Evolutionary conservation across 352 stramenopile species (phyloP).

Genomic region (Phytophthora syringae): DNA sequence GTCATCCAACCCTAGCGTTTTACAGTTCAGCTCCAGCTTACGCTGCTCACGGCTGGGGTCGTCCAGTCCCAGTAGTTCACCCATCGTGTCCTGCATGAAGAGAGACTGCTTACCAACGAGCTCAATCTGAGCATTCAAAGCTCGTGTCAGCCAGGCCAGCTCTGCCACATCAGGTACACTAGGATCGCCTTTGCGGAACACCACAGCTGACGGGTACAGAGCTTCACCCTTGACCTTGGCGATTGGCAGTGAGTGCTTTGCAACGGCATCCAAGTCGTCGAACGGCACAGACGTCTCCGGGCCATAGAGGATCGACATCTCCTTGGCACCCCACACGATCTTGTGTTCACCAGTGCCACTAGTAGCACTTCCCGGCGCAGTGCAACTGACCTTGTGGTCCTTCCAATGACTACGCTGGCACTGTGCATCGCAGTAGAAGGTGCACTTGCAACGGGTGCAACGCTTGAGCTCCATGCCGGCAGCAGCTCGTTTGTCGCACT

Average conservation of each 20-base stretch:
- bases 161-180: constrained; percentile 65
- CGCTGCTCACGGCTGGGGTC: constrained; percentile 45
- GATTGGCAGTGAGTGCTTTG: constrained; percentile 58
- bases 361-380: constrained; percentile 40
- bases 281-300: constrained; percentile 76
- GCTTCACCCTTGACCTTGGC: constrained; percentile 47
- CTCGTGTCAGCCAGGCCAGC: constrained; percentile 78
- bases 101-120: constrained; percentile 67
- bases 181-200: constrained; percentile 78
- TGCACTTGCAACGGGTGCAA: constrained; percentile 86
- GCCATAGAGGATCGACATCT: constrained; percentile 85
- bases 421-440: constrained; percentile 80
- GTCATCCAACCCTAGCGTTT: constrained; percentile 66
- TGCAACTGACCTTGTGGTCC: constrained; percentile 85
- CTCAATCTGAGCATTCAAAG: constrained; percentile 65
- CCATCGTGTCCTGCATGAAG: constrained; percentile 80
- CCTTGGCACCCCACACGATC: constrained; percentile 81
- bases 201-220: constrained; percentile 75
- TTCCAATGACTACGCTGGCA: constrained; percentile 86
- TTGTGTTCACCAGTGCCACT: constrained; percentile 43
- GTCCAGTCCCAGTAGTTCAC: constrained; percentile 63
- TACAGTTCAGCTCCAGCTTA: constrained; percentile 67
- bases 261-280: constrained; percentile 78
- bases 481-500: constrained; percentile 80
- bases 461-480: constrained; percentile 69